Evolutionary conservation across 352 stramenopile species (phyloP).

Genomic region (Pythium guiyangense): DNA sequence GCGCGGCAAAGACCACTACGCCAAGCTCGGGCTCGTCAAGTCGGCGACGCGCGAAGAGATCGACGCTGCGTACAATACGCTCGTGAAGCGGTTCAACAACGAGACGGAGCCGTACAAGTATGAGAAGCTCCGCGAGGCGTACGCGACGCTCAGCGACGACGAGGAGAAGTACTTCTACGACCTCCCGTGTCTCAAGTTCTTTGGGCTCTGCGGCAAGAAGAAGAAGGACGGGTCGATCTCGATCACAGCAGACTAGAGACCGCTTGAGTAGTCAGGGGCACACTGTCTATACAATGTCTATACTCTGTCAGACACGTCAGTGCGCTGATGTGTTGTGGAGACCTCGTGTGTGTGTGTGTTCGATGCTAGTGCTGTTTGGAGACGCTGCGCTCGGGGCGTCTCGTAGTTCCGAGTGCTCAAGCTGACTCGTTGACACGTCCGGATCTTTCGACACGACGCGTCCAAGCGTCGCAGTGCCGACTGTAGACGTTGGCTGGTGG

Average conservation of each 20-base stretch:
- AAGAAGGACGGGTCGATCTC: slow-evolving; percentile 79
- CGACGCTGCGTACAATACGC: slow-evolving; percentile 69
- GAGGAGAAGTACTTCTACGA: slow-evolving; percentile 87
- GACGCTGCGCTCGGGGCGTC: too few species aligned
- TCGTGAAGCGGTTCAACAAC: slow-evolving; percentile 85
- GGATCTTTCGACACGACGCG: too few species aligned
- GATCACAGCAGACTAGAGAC: slow-evolving; percentile 54
- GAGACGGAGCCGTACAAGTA: slow-evolving; percentile 82
- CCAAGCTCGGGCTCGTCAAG: slow-evolving; percentile 74
- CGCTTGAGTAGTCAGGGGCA: too few species aligned
- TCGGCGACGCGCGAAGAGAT: slow-evolving; percentile 67
- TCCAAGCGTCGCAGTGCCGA: too few species aligned
- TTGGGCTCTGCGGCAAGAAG: slow-evolving; percentile 73
- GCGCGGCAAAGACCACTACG: slow-evolving; percentile 74
- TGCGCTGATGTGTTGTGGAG: too few species aligned
- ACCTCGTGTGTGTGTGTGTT: too few species aligned
- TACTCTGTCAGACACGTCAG: too few species aligned
- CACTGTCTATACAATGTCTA: too few species aligned
- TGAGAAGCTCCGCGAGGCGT: slow-evolving; percentile 75
- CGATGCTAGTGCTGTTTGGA: too few species aligned
- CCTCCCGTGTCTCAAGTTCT: slow-evolving; percentile 79
- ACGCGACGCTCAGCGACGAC: slow-evolving; percentile 66
- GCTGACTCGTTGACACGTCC: too few species aligned
- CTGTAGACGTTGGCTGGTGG: too few species aligned
- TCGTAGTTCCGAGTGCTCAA: too few species aligned